Evolutionary conservation across 768 basidiomycete species (phyloP), one percentile per base, ranked within the genome.

Genomic region (Pleurotus giganteus): DNA sequence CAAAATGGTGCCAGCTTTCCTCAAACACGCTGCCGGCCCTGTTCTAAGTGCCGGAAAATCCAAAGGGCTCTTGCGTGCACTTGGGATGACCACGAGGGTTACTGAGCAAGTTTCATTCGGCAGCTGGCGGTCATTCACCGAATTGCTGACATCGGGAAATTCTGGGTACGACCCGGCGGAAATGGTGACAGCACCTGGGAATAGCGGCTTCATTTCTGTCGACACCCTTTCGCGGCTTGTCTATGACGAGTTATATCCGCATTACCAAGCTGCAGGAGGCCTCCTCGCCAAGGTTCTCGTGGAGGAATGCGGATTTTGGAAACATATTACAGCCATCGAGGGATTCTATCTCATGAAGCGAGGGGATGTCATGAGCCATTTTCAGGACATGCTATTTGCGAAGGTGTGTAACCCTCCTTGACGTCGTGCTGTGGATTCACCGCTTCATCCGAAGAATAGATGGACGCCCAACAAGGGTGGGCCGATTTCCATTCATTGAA

Each of bases 401-500:
- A 86, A 89, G 76, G 91, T 89, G 58, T 36, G 71, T 57, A 9
- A 9, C 28, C 34, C 29, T 44, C 44, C 17, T 32, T 24, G 7
- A 19, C 23, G 23, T 17, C 39, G 39, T 19, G 39, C 17, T 17
- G 12, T 3, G 29, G n/a, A 24, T 46, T 53, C 26, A 53, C 23
- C 32, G 21, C 47, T 13, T 43, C 27, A n/a, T 23, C 31, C 24
- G 29, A 19, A 45, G 43, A 27, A 24, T 56, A 92, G 89, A 91
- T 92, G 82, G 88, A 93, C 59, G 72, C 72, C n/a, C 74, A 78
- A 44, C 83, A 86, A 62, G 63, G 71, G 31, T 94, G 91, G 91
- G 77, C 70, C 43, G 91, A 93, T 63, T 91, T 90, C 65, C 91
- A 94, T 69, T 89, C 89, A 68, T 66, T 93, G 53, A 93, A 93